A percentile compares a stretch with the other conserved stretches of the same genome.
Evolutionary conservation across 441 rosid species (phyloP).

Genomic region (Aleurites moluccanus): DNA sequence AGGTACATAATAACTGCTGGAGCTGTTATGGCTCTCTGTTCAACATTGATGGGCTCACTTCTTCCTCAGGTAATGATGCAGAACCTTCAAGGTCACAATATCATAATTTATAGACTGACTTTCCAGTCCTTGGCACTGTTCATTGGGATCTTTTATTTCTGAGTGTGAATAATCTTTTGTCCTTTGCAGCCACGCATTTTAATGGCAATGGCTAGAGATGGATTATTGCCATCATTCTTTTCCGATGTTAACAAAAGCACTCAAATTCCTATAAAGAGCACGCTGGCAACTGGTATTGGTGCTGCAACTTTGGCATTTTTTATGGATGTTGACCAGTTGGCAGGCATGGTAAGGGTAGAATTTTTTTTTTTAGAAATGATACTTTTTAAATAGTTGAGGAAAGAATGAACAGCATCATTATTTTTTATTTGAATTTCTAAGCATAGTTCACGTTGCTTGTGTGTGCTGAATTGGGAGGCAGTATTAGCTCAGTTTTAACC

Average conservation of each 20-base stretch:
- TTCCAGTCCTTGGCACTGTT: background rate
- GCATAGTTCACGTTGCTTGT: background rate
- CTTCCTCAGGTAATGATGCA: conserved; percentile 82
- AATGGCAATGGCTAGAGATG: conserved; percentile 91
- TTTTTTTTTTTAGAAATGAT: too few species aligned
- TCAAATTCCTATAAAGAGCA: conserved; percentile 73
- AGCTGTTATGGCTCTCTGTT: conserved; percentile 93
- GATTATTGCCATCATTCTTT: conserved; percentile 74
- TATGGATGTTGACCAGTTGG: conserved; percentile 75
- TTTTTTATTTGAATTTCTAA: background rate
- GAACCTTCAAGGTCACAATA: background rate
- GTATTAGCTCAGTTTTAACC: background rate
- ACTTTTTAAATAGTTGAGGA: background rate
- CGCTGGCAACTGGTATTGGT: conserved; percentile 55
- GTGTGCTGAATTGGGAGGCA: background rate
- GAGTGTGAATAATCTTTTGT: conserved; percentile 7
- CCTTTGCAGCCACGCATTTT: conserved; percentile 65
- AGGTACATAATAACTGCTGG: conserved; percentile 84
- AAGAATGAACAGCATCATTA: background rate
- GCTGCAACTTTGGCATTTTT: conserved; percentile 57
- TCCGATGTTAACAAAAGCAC: conserved; percentile 58
- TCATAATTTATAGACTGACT: background rate
- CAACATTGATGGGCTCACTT: conserved; percentile 89
- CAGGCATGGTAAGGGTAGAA: conserved; percentile 73
- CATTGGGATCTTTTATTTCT: background rate